A percentile compares a stretch with the other conserved stretches of the same genome.
phyloP scores from a whole-genome alignment of 108 stramenopile genomes.

The Cyclotella atomus region DNA sequence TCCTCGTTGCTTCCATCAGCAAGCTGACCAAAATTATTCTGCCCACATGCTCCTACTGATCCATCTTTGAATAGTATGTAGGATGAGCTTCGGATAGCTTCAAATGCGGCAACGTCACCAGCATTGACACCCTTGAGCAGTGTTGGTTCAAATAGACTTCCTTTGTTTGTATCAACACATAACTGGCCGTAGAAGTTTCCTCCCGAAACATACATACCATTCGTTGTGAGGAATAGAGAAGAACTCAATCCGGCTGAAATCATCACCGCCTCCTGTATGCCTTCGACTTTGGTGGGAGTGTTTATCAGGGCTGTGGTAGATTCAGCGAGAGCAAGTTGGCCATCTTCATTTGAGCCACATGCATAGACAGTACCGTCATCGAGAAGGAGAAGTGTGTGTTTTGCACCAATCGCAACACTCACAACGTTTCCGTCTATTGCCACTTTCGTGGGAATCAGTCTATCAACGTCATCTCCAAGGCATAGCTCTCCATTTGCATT shows the following conservation, averaged over 20 bases:
- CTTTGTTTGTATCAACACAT: constrained; percentile 27
- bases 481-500: constrained; percentile 45
- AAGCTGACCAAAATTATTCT: constrained; percentile 53
- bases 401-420: constrained; percentile 44
- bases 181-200: constrained; percentile 42
- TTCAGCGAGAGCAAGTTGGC: constrained; percentile 55
- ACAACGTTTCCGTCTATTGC: constrained; percentile 11
- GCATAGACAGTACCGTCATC: constrained; percentile 52
- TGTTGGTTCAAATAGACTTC: constrained; percentile 19
- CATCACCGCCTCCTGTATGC: constrained; percentile 8
- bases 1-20: constrained; percentile 44
- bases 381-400: constrained; percentile 52
- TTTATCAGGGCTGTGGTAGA: not conserved
- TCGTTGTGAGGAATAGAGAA: constrained; percentile 31
- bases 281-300: constrained; percentile 30
- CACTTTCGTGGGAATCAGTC: constrained; percentile 31
- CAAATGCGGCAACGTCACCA: constrained; percentile 27
- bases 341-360: constrained; percentile 61
- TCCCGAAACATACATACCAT: constrained; percentile 40
- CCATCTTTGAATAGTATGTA: constrained; percentile 54
- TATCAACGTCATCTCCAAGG: constrained; percentile 41
- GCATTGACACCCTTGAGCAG: constrained; percentile 17
- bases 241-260: constrained; percentile 36
- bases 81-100: constrained; percentile 30
- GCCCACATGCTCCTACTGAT: constrained; percentile 62